These are phyloP conservation scores for Kazachstania taianensis DNA, from an alignment of 805 yeast genomes.

Conservation along the genomic window DNA sequence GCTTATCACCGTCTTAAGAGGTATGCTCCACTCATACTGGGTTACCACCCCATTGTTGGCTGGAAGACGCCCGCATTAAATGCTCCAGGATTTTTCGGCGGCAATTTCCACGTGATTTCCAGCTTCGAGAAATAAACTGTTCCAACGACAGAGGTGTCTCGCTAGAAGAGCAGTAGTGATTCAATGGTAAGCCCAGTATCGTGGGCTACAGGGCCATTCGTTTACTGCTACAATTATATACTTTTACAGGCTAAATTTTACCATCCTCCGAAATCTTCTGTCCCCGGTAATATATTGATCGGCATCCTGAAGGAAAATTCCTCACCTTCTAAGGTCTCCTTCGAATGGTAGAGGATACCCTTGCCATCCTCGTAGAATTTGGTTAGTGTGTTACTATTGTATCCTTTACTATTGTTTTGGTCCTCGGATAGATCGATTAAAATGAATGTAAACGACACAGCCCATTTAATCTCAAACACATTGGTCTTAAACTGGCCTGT, in stretches of 20 bases:
- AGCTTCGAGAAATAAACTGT: too few relatives aligned
- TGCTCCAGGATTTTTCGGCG: too few relatives aligned
- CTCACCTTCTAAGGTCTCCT: conserved; percentile 29
- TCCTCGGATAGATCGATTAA: conserved; percentile 12
- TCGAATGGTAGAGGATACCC: conserved; percentile 29
- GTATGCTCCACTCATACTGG: too few relatives aligned
- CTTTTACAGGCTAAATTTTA: conserved; percentile 8
- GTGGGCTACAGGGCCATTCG: too few relatives aligned
- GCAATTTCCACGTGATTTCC: too few relatives aligned
- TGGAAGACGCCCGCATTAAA: too few relatives aligned
- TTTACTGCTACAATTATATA: too few relatives aligned
- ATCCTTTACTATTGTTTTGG: conserved; percentile 5
- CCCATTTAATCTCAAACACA: conserved; percentile 33
- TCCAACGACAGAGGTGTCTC: too few relatives aligned
- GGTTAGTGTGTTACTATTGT: conserved; percentile 8
- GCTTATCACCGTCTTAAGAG: too few relatives aligned
- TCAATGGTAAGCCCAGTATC: too few relatives aligned
- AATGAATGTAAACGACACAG: conserved; percentile 30
- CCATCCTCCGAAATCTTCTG: conserved; percentile 41
- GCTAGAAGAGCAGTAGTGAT: too few relatives aligned
- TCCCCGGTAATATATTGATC: conserved; percentile 35
- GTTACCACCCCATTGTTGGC: too few relatives aligned
- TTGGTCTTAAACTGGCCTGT: conserved; percentile 34
- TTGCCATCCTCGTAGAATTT: conserved; percentile 30
- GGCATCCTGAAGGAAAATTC: conserved; percentile 39